Evolutionary conservation across 2,329 filamentous ascomycete species (phyloP), one percentile per base, ranked within the genome.

Genomic region (Pseudopyricularia javanii): DNA sequence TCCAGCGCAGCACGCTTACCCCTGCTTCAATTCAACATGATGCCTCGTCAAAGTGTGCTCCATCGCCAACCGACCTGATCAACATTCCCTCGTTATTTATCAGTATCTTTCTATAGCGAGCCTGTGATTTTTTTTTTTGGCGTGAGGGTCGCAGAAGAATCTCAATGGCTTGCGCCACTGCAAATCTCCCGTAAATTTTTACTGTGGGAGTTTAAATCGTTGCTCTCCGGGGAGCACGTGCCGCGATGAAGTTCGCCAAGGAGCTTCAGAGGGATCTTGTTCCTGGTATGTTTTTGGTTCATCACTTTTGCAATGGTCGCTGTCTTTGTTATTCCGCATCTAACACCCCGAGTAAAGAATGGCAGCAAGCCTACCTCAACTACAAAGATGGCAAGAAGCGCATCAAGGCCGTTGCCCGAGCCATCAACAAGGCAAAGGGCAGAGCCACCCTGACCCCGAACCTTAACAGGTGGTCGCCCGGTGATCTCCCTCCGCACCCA

Each of bases 381-480:
- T 97, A 97, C 75, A 95, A 95, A 76, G 83, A 83, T 54, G 91
- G 90, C 56, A 97, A 97, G 72, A 96, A 96, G 71, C 85, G 90
- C 65, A 77, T 97, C 67, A 97, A 96, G 68, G 83, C 82, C 54
- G 83, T 96, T 51, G 70, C 77, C 24, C 80, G 85, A 56, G 88
- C 89, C 55, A 77, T 93, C 56, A 75, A 79, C 71, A 69, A 80
- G 71, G 67, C 80, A 64, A 72, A 78, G n/a, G 20, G 28, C 8
- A 32, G 24, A 32, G 26, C 4, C 17, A 22, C 28, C 55, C 67
- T 72, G 54, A 78, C 79, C 0, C 78, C 82, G 9, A 65, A 62
- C 47, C 56, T 64, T 9, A 12, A 8, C 20, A 59, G 61, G 24
- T 64, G 60, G 34, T 63, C 60, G 12, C 40, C 40, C 53, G 59